Evolutionary conservation across 2,329 filamentous ascomycete species (phyloP), one percentile per base, ranked within the genome.

Genomic region (Daldinia sp.): DNA sequence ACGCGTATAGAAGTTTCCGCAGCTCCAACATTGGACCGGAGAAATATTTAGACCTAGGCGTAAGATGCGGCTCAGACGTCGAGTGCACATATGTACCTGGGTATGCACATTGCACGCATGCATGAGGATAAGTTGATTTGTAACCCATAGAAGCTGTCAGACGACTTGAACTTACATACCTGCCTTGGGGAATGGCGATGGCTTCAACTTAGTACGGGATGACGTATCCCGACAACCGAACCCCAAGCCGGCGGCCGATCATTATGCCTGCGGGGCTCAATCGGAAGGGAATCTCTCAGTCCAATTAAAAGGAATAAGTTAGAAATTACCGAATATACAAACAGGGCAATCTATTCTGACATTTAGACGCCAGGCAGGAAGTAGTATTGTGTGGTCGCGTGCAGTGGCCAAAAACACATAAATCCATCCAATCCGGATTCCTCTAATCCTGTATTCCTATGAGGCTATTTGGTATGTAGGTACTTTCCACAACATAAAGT

Each of bases 371-470:
- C 37, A 23, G 20, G 20, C 10, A 37, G 30, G 37, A 54, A 26
- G 33, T 54, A 26, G 51, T 39, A 54, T 37, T 18, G 30, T 54
- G 51, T 37, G 51, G 33, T 54, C 51, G 51, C 33, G 51, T 54
- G 51, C 33, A 54, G 51, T 39, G 33, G 13, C 6, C 10, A 54
- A 37, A 54, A n/a, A 9, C 10, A 2, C 5, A 35, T 9, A 9
- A 10, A 35, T 35, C 33, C n/a, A 37, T 30, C 35, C 20, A 56
- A 53, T 33, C 41, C 18, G 39, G 57, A 60, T 48, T 71, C 68
- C 65, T 66, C 51, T 44, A 68, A 65, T 71, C 68, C 68, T 62
- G 37, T 57, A 71, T 63, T 70, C 68, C 68, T 60, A 42, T 23
- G 23, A 37, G 23, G 39, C 20, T 50, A 50, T 9, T n/a, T 30